Base-by-base conservation (phyloP, 1,284 basidiomycete genomes). In the Pseudozyma thailandica region DNA sequence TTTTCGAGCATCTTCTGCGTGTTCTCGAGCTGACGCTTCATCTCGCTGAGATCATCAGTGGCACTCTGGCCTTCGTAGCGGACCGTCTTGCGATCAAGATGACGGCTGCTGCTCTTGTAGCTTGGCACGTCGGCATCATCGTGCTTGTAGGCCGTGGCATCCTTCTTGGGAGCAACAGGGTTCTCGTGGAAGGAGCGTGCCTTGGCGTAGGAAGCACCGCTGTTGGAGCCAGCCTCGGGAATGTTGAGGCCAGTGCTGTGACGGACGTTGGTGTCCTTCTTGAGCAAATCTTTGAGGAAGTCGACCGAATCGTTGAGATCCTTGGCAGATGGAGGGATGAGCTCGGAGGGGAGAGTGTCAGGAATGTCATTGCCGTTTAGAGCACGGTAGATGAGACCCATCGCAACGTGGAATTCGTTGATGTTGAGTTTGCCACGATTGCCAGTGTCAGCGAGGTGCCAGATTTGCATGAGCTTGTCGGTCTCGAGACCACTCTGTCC, bases 391-490 rank as follows among this genome's bases (percentile, higher is more conserved):
- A 98, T 97, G 56, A 98, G 86, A 61, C 92, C 94, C 95, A 99
- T 99, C 1, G 95, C 96, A 54, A 98, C 92, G 82, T 98, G 94
- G 84, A 99, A 99, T 83, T 98, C 95, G 23, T 93, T 91, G 42
- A 95, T 86, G 81, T 97, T 98, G 48, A 82, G 74, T 64, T 82
- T 82, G 38, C 81, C 81, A 12, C 80, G 71, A 53, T 82, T 82
- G 58, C 77, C 71, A 0, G 76, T 71, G 44, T 82, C 81, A 27
- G 76, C 56, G 9, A 82, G 74, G 55, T 82, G 80, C 95, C 96
- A 99, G 71, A 98, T 92, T 80, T 91, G 90, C 74, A 94, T 95
- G 26, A 99, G 86, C 80, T 95, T 92, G 64, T 96, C 92, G 82
- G 90, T 90, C 20, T 89, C 88, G 30, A 98, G 83, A 2, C 94